Base-by-base conservation (phyloP, 495 filamentous ascomycete species). In the Aspergillus olivimuriae region DNA sequence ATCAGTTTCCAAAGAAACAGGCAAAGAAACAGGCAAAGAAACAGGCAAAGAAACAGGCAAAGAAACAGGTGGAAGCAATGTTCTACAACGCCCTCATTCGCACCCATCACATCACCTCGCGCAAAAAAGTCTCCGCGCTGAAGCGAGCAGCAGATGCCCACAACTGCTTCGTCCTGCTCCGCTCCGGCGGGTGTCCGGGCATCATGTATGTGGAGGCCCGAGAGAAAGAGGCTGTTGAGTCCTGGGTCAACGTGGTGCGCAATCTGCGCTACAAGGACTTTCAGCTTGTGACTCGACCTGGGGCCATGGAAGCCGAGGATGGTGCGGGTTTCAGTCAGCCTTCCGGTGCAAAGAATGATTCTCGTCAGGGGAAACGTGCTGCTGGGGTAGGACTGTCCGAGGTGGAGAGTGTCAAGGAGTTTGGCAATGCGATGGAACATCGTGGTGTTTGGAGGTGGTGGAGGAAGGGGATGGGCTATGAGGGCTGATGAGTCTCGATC, bases 61-160 rank as follows among this genome's bases (percentile, higher is more conserved):
- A n/a, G n/a, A n/a, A n/a, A n/a, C n/a, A n/a, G n/a, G n/a, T n/a
- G 31, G 17, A 21, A 24, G 41, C 19, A 47, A 62, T 61, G 58
- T 47, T 53, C 33, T 78, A 69, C 51, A 73, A 79, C 47, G 77
- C 84, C 18, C 63, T 89, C 37, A 86, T 89, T 26, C 74, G 82
- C 30, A 89, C 84, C 4, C 85, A 89, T 57, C 85, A 89, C 64
- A 89, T 89, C 59, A 87, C 84, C 19, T 87, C 83, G 8, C 84
- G 84, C 35, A 86, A 86, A 45, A 89, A 89, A 57, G 75, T 89
- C 14, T 71, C 75, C 9, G 72, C 73, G 10, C 67, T 89, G 16
- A 78, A 76, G 52, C 76, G 79, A 40, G 80, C 82, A 3, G 80
- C 85, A 2, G 63, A 73, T 30, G 61, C 70, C 11, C 61, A 73